These are phyloP conservation scores for Saccharomyces jurei DNA, from an alignment of 805 yeast genomes.

Conservation along the genomic window DNA sequence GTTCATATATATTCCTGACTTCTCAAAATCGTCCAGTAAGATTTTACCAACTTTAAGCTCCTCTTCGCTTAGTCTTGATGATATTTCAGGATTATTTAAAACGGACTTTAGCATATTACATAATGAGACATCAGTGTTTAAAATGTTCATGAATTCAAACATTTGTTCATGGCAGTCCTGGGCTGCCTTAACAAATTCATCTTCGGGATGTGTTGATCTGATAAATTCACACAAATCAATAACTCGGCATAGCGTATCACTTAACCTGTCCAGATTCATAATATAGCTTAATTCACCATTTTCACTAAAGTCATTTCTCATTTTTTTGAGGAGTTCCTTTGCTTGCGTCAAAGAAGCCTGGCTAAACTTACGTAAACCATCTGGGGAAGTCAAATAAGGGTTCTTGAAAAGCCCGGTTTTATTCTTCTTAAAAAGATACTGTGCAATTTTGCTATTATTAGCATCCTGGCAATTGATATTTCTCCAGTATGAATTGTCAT, in stretches of 20 bases:
- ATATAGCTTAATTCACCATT: slow-evolving; percentile 46
- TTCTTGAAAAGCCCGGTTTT: slow-evolving; percentile 68
- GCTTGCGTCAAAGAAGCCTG: slow-evolving; percentile 58
- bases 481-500: slow-evolving; percentile 50
- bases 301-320: slow-evolving; percentile 40
- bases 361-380: slow-evolving; percentile 64
- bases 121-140: slow-evolving; percentile 75
- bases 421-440: background rate
- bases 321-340: slow-evolving; percentile 46
- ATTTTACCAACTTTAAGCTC: slow-evolving; percentile 78
- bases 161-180: slow-evolving; percentile 79
- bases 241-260: slow-evolving; percentile 84
- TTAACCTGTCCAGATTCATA: slow-evolving; percentile 66
- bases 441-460: slow-evolving; percentile 4
- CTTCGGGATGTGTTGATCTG: slow-evolving; percentile 77
- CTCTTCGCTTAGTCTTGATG: slow-evolving; percentile 47
- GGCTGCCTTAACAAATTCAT: slow-evolving; percentile 65
- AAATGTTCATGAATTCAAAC: slow-evolving; percentile 88
- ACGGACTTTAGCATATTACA: slow-evolving; percentile 53
- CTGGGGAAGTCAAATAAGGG: slow-evolving; percentile 57
- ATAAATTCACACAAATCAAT: slow-evolving; percentile 91
- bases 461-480: slow-evolving; percentile 35
- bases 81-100: slow-evolving; percentile 32
- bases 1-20: slow-evolving; percentile 81
- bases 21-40: slow-evolving; percentile 74